Base-by-base conservation (phyloP, 441 rosid genomes). In the Cnidoscolus chayamansa region DNA sequence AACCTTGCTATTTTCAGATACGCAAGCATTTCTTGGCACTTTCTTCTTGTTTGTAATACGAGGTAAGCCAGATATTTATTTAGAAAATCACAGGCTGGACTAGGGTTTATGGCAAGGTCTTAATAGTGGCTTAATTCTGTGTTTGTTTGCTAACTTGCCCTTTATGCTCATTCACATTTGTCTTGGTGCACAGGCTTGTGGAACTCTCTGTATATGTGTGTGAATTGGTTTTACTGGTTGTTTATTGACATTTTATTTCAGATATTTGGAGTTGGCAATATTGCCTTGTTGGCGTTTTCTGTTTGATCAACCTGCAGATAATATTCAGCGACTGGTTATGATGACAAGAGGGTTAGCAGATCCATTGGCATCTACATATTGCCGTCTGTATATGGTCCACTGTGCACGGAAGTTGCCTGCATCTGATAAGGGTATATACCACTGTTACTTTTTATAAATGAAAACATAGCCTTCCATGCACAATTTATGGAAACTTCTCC, bases 241-340 rank as follows among this genome's bases (percentile, higher is more conserved):
- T 68, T 58, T 63, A 50, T 56, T 68, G 53, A 19, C 48, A 10
- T 67, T 77, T 67, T 68, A 55, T 53, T 76, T 81, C 84, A 92
- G 97, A 81, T 94, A 94, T 77, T 79, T 94, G 86, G 98, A 92
- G 85, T 80, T 87, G 77, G 94, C 97, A 57, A 80, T 94, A 60
- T 84, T 92, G 78, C 98, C 94, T 72, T 94, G 97, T 74, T 90
- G 97, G 94, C 86, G 85, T 59, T 94, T 90, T 81, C 88, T 94
- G 81, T 50, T 75, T 48, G 81, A 87, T 73, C 85, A 72, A 65
- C 94, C 93, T 55, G 25, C 58, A 20, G 87, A 88, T 59, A 79
- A 81, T 83, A 79, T 90, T 72, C 86, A 84, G 71, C 91, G 94
- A 65, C 74, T 94, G 74, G 86, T 89, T 70, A 85, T 79, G 87